Percentiles rank a stretch among this genome's conserved stretches.
Conservation (phyloP, 2,329 filamentous ascomycete species). For the Cladosporium austrohemisphaericum region DNA sequence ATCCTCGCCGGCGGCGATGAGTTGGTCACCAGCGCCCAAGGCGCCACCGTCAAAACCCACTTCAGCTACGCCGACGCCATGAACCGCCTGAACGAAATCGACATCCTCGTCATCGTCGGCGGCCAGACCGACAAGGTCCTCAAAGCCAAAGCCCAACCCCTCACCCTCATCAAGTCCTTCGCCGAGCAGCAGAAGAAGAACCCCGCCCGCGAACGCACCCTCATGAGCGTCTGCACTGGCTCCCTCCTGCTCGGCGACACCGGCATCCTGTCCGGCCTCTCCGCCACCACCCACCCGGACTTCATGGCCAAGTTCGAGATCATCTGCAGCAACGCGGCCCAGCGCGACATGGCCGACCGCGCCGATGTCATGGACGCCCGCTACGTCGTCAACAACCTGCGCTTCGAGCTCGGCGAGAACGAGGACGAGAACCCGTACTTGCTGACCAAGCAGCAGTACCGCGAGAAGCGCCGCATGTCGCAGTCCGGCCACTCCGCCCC, state of each 20-base stretch:
- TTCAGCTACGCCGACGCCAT: conserved; percentile 76
- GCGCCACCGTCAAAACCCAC: conserved; percentile 68
- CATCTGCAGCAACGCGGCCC: conserved; percentile 69
- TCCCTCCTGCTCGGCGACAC: conserved; percentile 71
- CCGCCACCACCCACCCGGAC: conserved; percentile 79
- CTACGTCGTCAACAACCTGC: conserved; percentile 88
- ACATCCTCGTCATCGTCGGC: conserved; percentile 74
- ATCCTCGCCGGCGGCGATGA: conserved; percentile 47
- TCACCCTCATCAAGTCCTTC: conserved; percentile 70
- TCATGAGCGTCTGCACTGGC: conserved; percentile 76
- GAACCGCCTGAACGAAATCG: conserved; percentile 68
- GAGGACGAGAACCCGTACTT: conserved; percentile 82
- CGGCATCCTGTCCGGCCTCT: conserved; percentile 73
- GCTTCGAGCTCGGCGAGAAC: conserved; percentile 74
- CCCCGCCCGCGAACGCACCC: conserved; percentile 72
- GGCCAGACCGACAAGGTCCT: conserved; percentile 63
- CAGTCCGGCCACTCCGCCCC: conserved; percentile 40
- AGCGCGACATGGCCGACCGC: conserved; percentile 67
- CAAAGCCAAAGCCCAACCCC: conserved; percentile 63
- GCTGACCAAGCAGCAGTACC: conserved; percentile 59
- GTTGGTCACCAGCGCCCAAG: conserved; percentile 54
- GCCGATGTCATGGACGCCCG: conserved; percentile 80
- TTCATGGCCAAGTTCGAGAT: conserved; percentile 77
- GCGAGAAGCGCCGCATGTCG: conserved; percentile 47
- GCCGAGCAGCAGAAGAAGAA: conserved; percentile 76